Conservation (phyloP, 306 rosid species). For the Mimosa pudica region DNA sequence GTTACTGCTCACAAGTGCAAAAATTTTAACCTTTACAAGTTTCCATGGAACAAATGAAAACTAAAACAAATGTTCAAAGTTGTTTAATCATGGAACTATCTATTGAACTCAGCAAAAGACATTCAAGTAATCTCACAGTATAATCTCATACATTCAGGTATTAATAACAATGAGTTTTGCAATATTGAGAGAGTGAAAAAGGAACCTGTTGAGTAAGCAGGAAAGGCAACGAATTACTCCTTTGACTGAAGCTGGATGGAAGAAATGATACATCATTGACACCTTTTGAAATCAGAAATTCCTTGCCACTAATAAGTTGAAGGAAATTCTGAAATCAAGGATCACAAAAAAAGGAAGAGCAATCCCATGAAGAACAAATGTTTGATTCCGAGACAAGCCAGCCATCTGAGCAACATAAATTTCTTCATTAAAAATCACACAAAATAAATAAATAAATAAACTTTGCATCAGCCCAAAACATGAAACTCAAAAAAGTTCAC, state of each 20-base stretch:
- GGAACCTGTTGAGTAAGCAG: conserved; percentile 36
- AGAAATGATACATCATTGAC: too few species aligned
- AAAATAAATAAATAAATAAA: too few species aligned
- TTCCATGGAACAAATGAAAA: neutral
- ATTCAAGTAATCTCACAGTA: neutral
- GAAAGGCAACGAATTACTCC: conserved; percentile 32
- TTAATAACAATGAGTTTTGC: neutral
- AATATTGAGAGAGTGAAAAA: neutral
- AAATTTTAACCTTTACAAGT: neutral
- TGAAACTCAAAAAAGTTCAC: too few species aligned
- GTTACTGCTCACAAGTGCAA: neutral
- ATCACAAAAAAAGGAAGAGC: too few species aligned
- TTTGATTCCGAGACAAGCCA: too few species aligned
- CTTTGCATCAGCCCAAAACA: too few species aligned
- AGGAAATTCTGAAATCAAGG: too few species aligned
- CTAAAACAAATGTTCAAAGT: neutral
- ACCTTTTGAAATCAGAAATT: too few species aligned
- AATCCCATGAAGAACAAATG: too few species aligned
- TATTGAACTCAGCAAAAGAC: neutral
- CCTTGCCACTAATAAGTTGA: too few species aligned
- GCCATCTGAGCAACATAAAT: too few species aligned
- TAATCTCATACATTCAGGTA: neutral
- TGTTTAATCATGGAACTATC: neutral
- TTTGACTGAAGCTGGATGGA: conserved; percentile 31
- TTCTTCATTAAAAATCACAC: too few species aligned